Evolutionary conservation across 2,329 filamentous ascomycete genomes (phyloP).

Genomic region (Coniella vitis): DNA sequence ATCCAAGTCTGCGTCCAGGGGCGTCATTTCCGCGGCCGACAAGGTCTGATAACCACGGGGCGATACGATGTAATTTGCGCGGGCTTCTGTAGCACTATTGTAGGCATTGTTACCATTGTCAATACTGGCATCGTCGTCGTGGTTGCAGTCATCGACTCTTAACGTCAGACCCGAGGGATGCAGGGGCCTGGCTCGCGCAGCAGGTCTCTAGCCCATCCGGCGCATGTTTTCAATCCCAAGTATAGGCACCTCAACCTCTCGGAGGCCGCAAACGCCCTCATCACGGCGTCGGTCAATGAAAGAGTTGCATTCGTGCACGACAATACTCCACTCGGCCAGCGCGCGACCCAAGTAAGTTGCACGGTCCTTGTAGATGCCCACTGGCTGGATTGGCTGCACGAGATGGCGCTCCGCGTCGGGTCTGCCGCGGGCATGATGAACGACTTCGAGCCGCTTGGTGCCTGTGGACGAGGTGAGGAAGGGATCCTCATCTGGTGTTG

Average conservation of each 20-base stretch:
- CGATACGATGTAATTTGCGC: not conserved
- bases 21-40: too few species aligned
- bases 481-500: not conserved
- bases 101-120: too few species aligned
- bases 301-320: slow-evolving; percentile 72
- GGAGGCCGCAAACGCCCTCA: slow-evolving; percentile 62
- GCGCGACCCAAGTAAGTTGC: slow-evolving; percentile 63
- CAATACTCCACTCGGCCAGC: slow-evolving; percentile 69
- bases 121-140: too few species aligned
- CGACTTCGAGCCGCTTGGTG: not conserved
- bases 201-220: slow-evolving; percentile 14
- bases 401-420: slow-evolving; percentile 25
- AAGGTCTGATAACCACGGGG: not conserved
- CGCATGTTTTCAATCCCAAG: slow-evolving; percentile 59
- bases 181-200: not conserved
- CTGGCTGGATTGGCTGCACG: slow-evolving; percentile 39
- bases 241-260: slow-evolving; percentile 62
- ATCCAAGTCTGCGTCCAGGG: not conserved
- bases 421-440: not conserved
- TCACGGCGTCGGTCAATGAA: slow-evolving; percentile 70
- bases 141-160: not conserved
- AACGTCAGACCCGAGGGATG: not conserved
- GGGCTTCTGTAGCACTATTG: too few species aligned
- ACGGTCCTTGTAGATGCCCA: slow-evolving; percentile 36
- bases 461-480: not conserved